phyloP scores from a whole-genome alignment of 345 rosid species.

The Eucalyptus regnans region DNA sequence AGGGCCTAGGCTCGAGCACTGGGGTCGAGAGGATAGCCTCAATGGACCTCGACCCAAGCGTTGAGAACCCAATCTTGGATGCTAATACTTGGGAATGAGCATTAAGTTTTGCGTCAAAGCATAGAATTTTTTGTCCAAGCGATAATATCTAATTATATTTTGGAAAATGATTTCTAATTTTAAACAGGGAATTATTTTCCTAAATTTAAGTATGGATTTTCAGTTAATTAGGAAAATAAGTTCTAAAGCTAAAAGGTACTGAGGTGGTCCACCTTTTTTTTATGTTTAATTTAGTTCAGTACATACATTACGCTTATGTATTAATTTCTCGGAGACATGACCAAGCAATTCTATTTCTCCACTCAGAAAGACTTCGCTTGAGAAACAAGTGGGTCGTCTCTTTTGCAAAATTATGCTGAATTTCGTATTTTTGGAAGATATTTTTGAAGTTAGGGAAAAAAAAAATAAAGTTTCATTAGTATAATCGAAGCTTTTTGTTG shows the following conservation, averaged over 20 bases:
- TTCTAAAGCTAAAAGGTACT: background rate
- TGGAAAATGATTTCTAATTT: no score
- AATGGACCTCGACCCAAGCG: fast-evolving
- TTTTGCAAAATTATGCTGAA: background rate
- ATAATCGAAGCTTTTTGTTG: background rate
- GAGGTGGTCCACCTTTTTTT: background rate
- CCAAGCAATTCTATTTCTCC: background rate
- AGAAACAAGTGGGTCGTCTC: background rate
- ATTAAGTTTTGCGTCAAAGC: no score
- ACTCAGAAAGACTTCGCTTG: background rate
- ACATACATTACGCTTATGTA: background rate
- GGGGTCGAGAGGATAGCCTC: background rate
- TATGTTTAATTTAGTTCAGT: background rate
- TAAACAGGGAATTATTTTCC: background rate
- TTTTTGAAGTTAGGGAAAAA: background rate
- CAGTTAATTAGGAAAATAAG: background rate
- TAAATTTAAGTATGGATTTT: background rate
- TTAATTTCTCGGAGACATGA: background rate
- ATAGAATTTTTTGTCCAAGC: no score
- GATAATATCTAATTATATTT: no score
- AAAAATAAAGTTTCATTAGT: background rate
- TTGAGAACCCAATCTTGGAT: no score
- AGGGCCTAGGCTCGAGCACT: background rate
- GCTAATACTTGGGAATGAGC: no score
- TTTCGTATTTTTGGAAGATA: background rate